Conservation (phyloP, 805 yeast genomes). For the Jamesozyma lodderae region DNA sequence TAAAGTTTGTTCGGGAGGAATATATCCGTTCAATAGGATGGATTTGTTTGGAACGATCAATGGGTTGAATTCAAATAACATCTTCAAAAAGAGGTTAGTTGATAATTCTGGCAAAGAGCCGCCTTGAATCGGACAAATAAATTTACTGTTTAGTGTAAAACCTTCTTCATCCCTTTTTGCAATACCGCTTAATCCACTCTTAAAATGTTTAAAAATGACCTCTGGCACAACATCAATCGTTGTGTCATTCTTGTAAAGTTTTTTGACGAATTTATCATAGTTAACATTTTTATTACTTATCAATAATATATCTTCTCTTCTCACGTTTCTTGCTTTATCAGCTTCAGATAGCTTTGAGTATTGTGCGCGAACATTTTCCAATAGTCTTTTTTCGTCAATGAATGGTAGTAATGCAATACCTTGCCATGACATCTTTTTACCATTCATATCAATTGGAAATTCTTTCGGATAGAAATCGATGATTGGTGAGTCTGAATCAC, state of each 20-base stretch:
- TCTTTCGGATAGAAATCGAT: constrained; percentile 86
- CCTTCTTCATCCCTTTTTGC: constrained; percentile 33
- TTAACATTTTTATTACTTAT: constrained; percentile 56
- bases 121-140: constrained; percentile 31
- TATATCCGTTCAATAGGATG: constrained; percentile 73
- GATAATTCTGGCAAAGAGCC: constrained; percentile 34
- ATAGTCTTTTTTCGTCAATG: constrained; percentile 71
- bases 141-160: constrained; percentile 24
- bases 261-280: constrained; percentile 27
- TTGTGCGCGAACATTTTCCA: constrained; percentile 55
- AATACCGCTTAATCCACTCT: constrained; percentile 52
- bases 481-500: constrained; percentile 66
- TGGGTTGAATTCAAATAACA: constrained; percentile 46
- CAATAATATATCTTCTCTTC: constrained; percentile 60
- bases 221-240: constrained; percentile 11
- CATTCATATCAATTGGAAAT: constrained; percentile 89
- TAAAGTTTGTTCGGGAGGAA: constrained; percentile 51
- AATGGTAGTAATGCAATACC: constrained; percentile 87
- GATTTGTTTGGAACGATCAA: constrained; percentile 49
- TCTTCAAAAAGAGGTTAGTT: constrained; percentile 34
- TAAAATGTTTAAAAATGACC: constrained; percentile 39
- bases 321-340: constrained; percentile 62
- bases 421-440: constrained; percentile 91
- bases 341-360: constrained; percentile 55
- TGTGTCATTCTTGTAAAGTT: constrained; percentile 25